Conservation (phyloP, 2,329 filamentous ascomycete species). For the Aspergillus caelatus region DNA sequence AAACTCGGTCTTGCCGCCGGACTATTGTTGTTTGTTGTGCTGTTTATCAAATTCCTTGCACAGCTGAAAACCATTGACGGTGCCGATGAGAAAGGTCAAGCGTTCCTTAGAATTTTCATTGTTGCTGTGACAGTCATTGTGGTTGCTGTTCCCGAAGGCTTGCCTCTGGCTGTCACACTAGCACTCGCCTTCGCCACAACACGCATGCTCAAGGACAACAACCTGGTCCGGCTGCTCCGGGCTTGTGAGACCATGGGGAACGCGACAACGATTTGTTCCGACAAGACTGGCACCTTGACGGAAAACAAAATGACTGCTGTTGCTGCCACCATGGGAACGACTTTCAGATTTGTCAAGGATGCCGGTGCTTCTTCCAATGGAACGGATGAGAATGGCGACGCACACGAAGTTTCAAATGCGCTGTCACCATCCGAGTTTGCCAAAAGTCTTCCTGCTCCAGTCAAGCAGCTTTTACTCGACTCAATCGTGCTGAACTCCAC, state of each 20-base stretch:
- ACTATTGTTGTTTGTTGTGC: slow-evolving; percentile 73
- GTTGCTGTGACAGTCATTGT: slow-evolving; percentile 62
- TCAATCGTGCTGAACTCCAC: slow-evolving; percentile 71
- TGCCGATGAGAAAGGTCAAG: slow-evolving; percentile 57
- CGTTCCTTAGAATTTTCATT: slow-evolving; percentile 62
- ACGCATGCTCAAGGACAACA: slow-evolving; percentile 66
- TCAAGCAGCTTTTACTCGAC: slow-evolving; percentile 61
- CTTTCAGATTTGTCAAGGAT: slow-evolving; percentile 43
- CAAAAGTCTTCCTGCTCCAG: slow-evolving; percentile 52
- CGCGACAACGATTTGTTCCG: slow-evolving; percentile 65
- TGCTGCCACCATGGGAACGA: slow-evolving; percentile 57
- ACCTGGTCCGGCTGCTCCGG: slow-evolving; percentile 61
- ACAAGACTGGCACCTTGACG: slow-evolving; percentile 68
- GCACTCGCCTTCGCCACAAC: slow-evolving; percentile 66
- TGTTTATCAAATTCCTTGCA: slow-evolving; percentile 77
- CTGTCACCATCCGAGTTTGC: slow-evolving; percentile 59
- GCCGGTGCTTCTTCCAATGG: slow-evolving; percentile 36
- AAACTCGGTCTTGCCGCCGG: slow-evolving; percentile 73
- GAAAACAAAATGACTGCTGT: slow-evolving; percentile 67
- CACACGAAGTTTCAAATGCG: slow-evolving; percentile 40
- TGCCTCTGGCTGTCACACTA: slow-evolving; percentile 63
- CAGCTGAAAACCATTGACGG: slow-evolving; percentile 56
- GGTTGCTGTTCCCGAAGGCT: slow-evolving; percentile 62
- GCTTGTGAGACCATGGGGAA: slow-evolving; percentile 68
- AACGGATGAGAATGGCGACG: slow-evolving; percentile 23